Evolutionary conservation across 768 basidiomycete species (phyloP).

Genomic region (Pisolithus sp.): DNA sequence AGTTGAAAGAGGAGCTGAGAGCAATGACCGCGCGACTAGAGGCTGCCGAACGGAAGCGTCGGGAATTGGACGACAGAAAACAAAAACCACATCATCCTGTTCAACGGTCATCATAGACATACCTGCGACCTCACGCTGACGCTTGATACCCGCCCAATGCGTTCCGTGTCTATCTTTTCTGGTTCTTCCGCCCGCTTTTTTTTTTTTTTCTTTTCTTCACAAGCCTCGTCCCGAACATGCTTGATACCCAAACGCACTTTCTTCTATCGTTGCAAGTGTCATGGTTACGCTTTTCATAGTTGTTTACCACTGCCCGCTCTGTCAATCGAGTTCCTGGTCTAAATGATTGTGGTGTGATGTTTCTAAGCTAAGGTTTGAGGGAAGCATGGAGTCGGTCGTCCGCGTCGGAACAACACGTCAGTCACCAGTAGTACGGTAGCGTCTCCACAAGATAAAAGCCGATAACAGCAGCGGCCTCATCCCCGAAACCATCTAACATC

Average conservation of each 20-base stretch:
- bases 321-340: neutral
- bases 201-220: no score
- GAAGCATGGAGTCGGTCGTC: neutral
- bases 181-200: conserved; percentile 4
- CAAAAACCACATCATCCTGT: conserved; percentile 1
- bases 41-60: conserved; percentile 61
- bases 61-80: conserved; percentile 37
- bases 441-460: conserved; percentile 6
- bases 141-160: conserved; percentile 23
- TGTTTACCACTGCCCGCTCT: conserved; percentile 9
- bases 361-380: neutral
- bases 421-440: neutral
- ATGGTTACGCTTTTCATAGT: conserved; percentile 3
- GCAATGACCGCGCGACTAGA: conserved; percentile 71
- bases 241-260: neutral
- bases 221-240: no score
- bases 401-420: neutral
- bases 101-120: conserved; percentile 6
- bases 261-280: neutral
- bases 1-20: conserved; percentile 66
- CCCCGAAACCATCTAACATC: conserved; percentile 9
- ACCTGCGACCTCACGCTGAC: conserved; percentile 10
- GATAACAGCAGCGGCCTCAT: neutral
- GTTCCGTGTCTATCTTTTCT: conserved; percentile 3
- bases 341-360: neutral